Conservation (phyloP, 139 green algal genomes). For the Coelastrella sp. region DNA sequence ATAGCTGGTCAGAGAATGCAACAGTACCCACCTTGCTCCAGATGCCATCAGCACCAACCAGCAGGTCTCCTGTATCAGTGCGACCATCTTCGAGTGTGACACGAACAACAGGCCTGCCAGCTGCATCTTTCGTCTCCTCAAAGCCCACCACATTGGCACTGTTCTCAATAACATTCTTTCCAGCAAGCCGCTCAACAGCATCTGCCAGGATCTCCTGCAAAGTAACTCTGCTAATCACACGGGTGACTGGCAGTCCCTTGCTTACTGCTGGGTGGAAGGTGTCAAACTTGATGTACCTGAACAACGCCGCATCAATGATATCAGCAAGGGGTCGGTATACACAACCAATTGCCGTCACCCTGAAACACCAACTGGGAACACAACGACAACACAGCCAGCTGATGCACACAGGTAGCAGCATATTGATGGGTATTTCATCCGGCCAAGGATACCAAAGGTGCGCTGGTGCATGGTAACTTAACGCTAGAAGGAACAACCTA, state of each 20-base stretch:
- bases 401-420: no score
- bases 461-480: no score
- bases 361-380: no score
- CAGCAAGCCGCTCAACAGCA: constrained; percentile 36
- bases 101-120: constrained; percentile 28
- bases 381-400: no score
- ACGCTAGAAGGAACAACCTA: no score
- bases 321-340: not conserved
- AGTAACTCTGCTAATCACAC: constrained; percentile 90
- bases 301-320: not conserved
- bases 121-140: constrained; percentile 60
- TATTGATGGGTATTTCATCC: no score
- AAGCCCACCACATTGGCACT: constrained; percentile 72
- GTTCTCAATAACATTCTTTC: constrained; percentile 71
- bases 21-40: constrained; percentile 77
- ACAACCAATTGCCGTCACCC: no score
- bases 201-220: constrained; percentile 72
- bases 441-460: no score
- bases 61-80: constrained; percentile 79
- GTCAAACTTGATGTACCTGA: constrained; percentile 98
- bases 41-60: constrained; percentile 97
- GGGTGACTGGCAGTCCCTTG: constrained; percentile 92
- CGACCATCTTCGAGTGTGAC: constrained; percentile 80
- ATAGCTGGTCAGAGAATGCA: not conserved
- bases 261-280: constrained; percentile 94